These are phyloP conservation scores for Aleurites moluccanus DNA, from an alignment of 441 rosid species.

Conservation along the genomic window DNA sequence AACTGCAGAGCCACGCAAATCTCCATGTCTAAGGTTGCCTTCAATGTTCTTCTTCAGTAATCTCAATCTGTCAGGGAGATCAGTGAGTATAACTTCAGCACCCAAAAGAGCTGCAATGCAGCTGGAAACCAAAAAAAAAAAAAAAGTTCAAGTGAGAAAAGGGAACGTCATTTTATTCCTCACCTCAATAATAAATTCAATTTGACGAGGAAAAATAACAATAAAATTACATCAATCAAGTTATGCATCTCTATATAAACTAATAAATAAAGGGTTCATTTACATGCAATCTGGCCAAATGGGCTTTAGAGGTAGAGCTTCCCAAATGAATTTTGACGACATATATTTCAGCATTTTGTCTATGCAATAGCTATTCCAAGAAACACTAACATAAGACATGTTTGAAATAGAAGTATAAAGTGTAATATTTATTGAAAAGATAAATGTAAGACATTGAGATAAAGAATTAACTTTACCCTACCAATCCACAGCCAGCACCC, in stretches of 20 bases:
- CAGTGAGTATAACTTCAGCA: constrained; percentile 75
- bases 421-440: neutral
- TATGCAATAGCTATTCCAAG: neutral
- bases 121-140: constrained; percentile 37
- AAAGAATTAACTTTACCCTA: constrained; percentile 53
- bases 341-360: neutral
- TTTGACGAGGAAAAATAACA: neutral
- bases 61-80: constrained; percentile 82
- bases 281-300: neutral
- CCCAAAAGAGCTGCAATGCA: constrained; percentile 90
- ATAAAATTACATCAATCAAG: neutral
- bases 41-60: constrained; percentile 75
- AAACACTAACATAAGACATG: neutral
- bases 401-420: neutral
- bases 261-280: neutral
- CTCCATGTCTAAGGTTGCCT: constrained; percentile 48
- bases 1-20: constrained; percentile 57
- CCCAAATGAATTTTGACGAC: neutral
- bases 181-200: neutral
- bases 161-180: neutral
- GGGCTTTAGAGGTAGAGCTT: neutral
- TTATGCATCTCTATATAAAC: neutral
- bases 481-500: constrained; percentile 97
- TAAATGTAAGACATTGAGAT: neutral
- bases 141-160: constrained; percentile 13